phyloP scores from a whole-genome alignment of 176 grass and related monocot genomes.

The Oryza longistaminata region DNA sequence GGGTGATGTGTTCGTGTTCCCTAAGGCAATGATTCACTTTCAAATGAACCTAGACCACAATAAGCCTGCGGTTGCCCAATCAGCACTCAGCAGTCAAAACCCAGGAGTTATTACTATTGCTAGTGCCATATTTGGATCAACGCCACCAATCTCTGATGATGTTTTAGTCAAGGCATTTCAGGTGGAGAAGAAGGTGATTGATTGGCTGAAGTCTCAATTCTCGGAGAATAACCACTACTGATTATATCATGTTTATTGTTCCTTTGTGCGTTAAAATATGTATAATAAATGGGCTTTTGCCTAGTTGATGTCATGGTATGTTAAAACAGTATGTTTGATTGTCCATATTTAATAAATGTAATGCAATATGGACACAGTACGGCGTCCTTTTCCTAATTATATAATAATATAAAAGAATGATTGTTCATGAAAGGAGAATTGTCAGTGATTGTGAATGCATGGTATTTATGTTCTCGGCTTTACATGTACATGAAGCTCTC shows the following conservation, averaged over 20 bases:
- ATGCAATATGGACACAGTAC: too few relatives aligned
- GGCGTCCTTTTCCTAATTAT: too few relatives aligned
- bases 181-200: neutral
- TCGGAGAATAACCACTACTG: neutral
- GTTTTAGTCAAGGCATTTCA: conserved; percentile 12
- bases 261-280: too few relatives aligned
- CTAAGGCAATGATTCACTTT: neutral
- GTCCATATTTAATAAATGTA: too few relatives aligned
- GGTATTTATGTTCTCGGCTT: too few relatives aligned
- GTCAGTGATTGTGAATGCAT: too few relatives aligned
- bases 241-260: neutral
- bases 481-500: too few relatives aligned
- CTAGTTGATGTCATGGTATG: too few relatives aligned
- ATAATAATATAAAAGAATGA: too few relatives aligned
- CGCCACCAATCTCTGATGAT: neutral
- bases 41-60: neutral
- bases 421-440: too few relatives aligned
- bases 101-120: conserved; percentile 5
- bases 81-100: neutral
- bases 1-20: conserved; percentile 4
- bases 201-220: neutral
- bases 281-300: too few relatives aligned
- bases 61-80: neutral
- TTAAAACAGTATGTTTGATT: too few relatives aligned
- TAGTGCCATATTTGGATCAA: neutral